Conservation (phyloP, 768 basidiomycete genomes). For the Pleurotus djamor region DNA sequence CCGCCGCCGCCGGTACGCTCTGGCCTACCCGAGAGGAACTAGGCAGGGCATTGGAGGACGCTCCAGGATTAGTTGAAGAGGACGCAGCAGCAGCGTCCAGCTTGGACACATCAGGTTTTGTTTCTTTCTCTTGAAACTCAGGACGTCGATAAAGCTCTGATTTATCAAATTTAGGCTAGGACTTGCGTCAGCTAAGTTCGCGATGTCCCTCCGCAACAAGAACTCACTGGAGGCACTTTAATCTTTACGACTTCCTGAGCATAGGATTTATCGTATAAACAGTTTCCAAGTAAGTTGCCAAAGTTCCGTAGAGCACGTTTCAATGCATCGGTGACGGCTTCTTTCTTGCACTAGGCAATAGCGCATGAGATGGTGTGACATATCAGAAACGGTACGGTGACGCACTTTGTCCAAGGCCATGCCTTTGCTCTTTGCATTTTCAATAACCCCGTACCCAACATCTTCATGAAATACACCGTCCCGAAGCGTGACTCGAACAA, state of each 20-base stretch:
- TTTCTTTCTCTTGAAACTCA: slow-evolving; percentile 62
- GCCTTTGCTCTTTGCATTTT: slow-evolving; percentile 85
- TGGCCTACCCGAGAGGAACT: background rate
- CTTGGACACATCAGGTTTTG: slow-evolving; percentile 24
- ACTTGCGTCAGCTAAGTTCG: no score
- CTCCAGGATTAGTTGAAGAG: slow-evolving; percentile 2
- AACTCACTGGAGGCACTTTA: slow-evolving; percentile 77
- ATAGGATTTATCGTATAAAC: slow-evolving; percentile 94
- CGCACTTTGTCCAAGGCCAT: slow-evolving; percentile 88
- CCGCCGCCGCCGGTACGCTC: background rate
- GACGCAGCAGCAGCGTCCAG: slow-evolving; percentile 9
- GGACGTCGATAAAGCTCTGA: slow-evolving; percentile 67
- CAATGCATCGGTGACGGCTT: slow-evolving; percentile 92
- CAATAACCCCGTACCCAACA: slow-evolving; percentile 84
- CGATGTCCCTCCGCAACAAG: background rate
- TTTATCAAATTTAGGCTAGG: slow-evolving; percentile 66
- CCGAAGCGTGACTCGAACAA: slow-evolving; percentile 82
- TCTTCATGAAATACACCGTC: slow-evolving; percentile 95
- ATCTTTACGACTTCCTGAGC: slow-evolving; percentile 84
- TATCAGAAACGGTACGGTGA: slow-evolving; percentile 3
- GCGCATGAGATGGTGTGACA: background rate
- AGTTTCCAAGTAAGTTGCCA: slow-evolving; percentile 94
- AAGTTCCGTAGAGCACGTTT: slow-evolving; percentile 92
- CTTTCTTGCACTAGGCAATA: slow-evolving; percentile 85
- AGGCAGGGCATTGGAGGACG: slow-evolving; percentile 14